Evolutionary conservation across 805 yeast species (phyloP), one percentile per base, ranked within the genome.

Genomic region (Crinitomyces ghanaensis): DNA sequence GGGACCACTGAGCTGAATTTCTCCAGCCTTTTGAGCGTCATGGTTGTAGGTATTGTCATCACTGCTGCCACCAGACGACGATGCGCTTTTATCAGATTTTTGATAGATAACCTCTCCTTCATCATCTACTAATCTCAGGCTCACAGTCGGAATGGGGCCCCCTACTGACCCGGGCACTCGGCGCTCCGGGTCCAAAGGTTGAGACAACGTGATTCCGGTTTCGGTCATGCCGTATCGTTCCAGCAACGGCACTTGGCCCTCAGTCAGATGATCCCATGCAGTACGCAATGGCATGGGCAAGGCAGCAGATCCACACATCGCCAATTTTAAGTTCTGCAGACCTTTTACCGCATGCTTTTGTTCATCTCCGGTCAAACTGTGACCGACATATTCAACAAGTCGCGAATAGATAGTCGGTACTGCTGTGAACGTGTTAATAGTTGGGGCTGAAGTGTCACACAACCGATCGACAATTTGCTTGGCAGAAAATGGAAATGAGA

Each of bases 1-100:
- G 2, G 73, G 68, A 1, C 79, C 78, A 15, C 70, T 47, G 12
- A 72, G 48, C 43, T 66, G 55, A 28, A 72, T 49, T 43, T 72
- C 79, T n/a, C 77, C 77, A 13, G 57, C 28, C 3, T 39, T 30
- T 21, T 43, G 38, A 5, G 19, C 37, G 5, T 21, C 39, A 7
- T 28, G 35, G 2, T 20, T 14, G 6, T 22, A n/a, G 5, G 12
- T 11, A 21, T 7, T 31, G 3, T 25, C 27, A 16, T 40, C 36
- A 7, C 34, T 29, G n/a, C n/a, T n/a, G n/a, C n/a, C n/a, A n/a
- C n/a, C n/a, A n/a, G n/a, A n/a, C n/a, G n/a, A 9, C 11, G 36
- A n/a, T n/a, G n/a, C n/a, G n/a, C n/a, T n/a, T 11, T 16, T 16
- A 6, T 23, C 39, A 8, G 37, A 37, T 20, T 31, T 33, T 22